These are phyloP conservation scores for Xylaria grammica DNA, from an alignment of 495 filamentous ascomycete genomes.

Conservation along the genomic window DNA sequence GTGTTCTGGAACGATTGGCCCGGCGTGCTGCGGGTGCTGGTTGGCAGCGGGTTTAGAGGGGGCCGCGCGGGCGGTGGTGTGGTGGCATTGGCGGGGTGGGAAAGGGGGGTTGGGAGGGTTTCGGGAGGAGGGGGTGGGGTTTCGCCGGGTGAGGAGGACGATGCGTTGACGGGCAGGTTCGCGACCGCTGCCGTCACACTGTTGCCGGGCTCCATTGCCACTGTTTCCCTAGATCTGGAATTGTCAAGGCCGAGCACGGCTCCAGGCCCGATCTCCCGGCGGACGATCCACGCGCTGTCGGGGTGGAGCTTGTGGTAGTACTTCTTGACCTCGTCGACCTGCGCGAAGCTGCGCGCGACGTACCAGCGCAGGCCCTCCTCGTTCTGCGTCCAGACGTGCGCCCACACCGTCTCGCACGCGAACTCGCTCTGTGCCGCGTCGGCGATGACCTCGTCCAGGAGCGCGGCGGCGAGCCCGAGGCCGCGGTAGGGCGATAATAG, in stretches of 20 bases:
- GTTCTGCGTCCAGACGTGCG: constrained; percentile 95
- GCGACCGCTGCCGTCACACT: constrained; percentile 39
- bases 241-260: constrained; percentile 12
- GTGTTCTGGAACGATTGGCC: constrained; percentile 56
- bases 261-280: constrained; percentile 41
- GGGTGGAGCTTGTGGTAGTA: constrained; percentile 90
- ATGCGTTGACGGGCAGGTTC: constrained; percentile 23
- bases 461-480: constrained; percentile 76
- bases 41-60: constrained; percentile 7
- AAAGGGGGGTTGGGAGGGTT: not conserved
- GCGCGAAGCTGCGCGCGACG: constrained; percentile 73
- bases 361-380: constrained; percentile 89
- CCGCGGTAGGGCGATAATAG: constrained; percentile 82
- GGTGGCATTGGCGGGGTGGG: constrained; percentile 23
- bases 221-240: not conserved
- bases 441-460: constrained; percentile 65
- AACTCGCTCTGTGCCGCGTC: constrained; percentile 42
- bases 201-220: constrained; percentile 14
- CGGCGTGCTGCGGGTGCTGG: constrained; percentile 26
- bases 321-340: constrained; percentile 59
- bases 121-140: not conserved
- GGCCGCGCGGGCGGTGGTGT: constrained; percentile 15
- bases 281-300: constrained; percentile 77
- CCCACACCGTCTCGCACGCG: constrained; percentile 59
- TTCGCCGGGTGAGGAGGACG: not conserved